Base-by-base conservation (phyloP, 305 asterid species). In the Fraxinus dipetala region DNA sequence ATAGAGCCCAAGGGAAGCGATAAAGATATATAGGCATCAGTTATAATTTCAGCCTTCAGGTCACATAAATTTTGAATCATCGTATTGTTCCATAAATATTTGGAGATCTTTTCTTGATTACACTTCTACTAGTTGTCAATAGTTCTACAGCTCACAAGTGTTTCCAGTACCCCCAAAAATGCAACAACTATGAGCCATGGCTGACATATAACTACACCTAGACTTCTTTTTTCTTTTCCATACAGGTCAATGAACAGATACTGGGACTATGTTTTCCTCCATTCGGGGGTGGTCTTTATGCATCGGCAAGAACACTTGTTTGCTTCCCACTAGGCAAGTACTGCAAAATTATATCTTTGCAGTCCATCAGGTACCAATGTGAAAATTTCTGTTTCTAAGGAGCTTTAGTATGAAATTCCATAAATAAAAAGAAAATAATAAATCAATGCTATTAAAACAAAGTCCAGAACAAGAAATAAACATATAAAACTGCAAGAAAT, bases 401-500 rank as follows among this genome's bases (percentile, higher is more conserved):
- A 79, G 54, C 45, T 61, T 79, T 63, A 32, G 69, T 72, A 70
- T 35, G 77, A 72, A 24, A 63, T 22, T 35, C 51, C 26, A 70
- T 54, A 72, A 76, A 35, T 61, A 74, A 76, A 59, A 40, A 79
- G 34, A 16, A 24, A 76, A 56, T 59, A 45, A 81, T 11, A 28
- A 4, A 34, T 45, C 22, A 5, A 31, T 51, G 34, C 26, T 76
- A 28, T 56, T 70, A 32, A 80, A 80, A 80, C 61, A 87, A 28
- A 67, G 30, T 13, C 74, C 38, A 28, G 74, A 67, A 65, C 73
- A 65, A 67, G 69, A 59, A 65, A 65, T 26, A 65, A 65, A 22
- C 73, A 26, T 65, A 65, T 26, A 24, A 65, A 26, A 84, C 83
- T 70, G 63, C 43, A 72, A 78, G 32, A 79, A 83, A 40, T 10